Percentiles rank a stretch among this genome's conserved stretches.
Conservation (phyloP, 495 filamentous ascomycete genomes). For the Penicillium crystallinum region DNA sequence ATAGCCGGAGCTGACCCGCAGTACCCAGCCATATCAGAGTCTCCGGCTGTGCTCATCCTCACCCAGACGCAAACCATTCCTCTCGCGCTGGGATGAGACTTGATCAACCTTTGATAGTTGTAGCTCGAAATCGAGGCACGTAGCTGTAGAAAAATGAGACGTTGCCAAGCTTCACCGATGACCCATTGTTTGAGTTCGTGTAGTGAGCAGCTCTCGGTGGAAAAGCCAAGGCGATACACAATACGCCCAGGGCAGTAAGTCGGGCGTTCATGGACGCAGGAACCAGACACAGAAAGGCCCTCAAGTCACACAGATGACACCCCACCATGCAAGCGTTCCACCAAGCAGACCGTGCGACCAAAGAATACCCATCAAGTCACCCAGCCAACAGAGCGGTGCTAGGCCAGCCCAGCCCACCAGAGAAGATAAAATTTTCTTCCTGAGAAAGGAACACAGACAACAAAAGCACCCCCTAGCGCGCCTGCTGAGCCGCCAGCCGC, state of each 20-base stretch:
- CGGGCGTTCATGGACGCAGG: background rate
- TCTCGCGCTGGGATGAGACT: background rate
- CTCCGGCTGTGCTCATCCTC: background rate
- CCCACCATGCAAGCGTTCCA: background rate
- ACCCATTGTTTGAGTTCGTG: background rate
- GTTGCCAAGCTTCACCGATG: background rate
- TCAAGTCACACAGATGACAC: background rate
- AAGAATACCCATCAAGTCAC: background rate
- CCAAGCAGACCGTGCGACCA: background rate
- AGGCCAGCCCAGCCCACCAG: background rate
- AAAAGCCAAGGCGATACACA: background rate
- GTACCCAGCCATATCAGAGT: background rate
- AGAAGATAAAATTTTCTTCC: too few relatives aligned
- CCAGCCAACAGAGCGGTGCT: background rate
- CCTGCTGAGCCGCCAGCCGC: conserved; percentile 33
- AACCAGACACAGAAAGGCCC: background rate
- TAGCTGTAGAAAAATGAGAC: background rate
- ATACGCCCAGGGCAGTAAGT: background rate
- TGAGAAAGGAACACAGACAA: too few relatives aligned
- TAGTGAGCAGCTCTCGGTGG: background rate
- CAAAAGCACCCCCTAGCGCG: conserved; percentile 11
- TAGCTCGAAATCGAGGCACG: background rate
- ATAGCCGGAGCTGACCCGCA: conserved; percentile 2
- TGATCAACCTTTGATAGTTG: background rate
- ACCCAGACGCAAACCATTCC: background rate